Base-by-base conservation (phyloP, 305 asterid species). In the Ruellia speciosa region DNA sequence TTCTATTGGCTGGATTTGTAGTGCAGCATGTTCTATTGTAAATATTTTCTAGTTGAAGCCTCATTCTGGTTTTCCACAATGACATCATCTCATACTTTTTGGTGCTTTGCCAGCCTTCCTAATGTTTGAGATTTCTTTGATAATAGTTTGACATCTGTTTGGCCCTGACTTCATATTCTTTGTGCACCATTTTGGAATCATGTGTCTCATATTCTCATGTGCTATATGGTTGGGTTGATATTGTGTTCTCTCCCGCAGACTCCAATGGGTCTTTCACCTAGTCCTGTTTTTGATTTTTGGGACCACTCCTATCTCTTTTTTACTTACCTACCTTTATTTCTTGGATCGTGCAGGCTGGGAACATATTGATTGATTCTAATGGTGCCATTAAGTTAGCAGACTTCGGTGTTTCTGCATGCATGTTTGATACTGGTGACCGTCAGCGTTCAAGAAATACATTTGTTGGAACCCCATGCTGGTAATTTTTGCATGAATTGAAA, bases 381-480 rank as follows among this genome's bases (percentile, higher is more conserved):
- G 97, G 97, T 49, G 58, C 81, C 8, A 72, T 86, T 65, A 92
- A 86, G 70, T 74, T 88, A 77, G 99, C 94, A 7, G 99, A 92
- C 70, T 92, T 86, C 62, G 99, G 99, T 39, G 99, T 92, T 54
- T 64, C 97, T 73, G 99, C 97, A 19, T 80, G 93, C 79, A 88
- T 88, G 95, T 86, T 79, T 78, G 99, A 88, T 59, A 63, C 88
- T 57, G 99, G 99, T 70, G 96, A 92, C 69, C 90, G 97, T 52
- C 95, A 86, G 65, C 90, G 90, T 64, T 75, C 94, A 46, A 81
- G 99, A 69, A 92, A 88, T 76, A 92, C 99, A 34, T 92, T 88
- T 69, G 97, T 82, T 52, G 99, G 99, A 71, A 92, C 97, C 52
- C 99, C 97, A 17, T 92, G 99, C 80, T 88, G 99, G 99, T 92